A percentile compares a stretch with the other conserved stretches of the same genome.
phyloP scores from a whole-genome alignment of 2,329 filamentous ascomycete species.

The Ceratocystis colombiana region DNA sequence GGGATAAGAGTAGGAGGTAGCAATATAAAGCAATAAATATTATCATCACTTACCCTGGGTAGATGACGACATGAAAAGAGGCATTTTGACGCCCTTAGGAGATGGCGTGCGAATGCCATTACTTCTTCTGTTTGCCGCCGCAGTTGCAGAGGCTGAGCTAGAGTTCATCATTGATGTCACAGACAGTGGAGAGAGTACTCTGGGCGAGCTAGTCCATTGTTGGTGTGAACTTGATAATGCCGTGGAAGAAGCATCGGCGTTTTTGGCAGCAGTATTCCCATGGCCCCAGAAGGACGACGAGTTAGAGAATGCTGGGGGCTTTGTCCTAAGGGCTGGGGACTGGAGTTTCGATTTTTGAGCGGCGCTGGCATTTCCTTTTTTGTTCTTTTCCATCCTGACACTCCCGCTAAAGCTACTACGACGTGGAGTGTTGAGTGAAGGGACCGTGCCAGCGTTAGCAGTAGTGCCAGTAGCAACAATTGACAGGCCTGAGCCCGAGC shows the following conservation, averaged over 20 bases:
- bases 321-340: neutral
- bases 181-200: constrained; percentile 17
- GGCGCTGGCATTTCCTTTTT: constrained; percentile 12
- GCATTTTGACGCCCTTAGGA: constrained; percentile 31
- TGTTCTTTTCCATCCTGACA: constrained; percentile 17
- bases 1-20: neutral
- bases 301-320: constrained; percentile 9
- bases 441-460: neutral
- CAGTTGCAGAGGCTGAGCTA: constrained; percentile 11
- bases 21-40: neutral
- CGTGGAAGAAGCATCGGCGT: neutral
- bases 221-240: neutral
- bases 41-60: constrained; percentile 32
- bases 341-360: neutral
- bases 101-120: constrained; percentile 18
- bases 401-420: constrained; percentile 11
- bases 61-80: constrained; percentile 35
- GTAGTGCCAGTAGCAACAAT: neutral
- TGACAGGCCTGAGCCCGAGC: neutral
- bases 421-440: constrained; percentile 11
- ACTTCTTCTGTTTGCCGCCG: neutral
- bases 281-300: constrained; percentile 10
- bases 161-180: constrained; percentile 18
- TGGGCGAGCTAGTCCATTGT: constrained; percentile 4
- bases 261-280: neutral